Evolutionary conservation across 2,329 filamentous ascomycete genomes (phyloP).

Genomic region (Calonectria pseudoreteaudii): DNA sequence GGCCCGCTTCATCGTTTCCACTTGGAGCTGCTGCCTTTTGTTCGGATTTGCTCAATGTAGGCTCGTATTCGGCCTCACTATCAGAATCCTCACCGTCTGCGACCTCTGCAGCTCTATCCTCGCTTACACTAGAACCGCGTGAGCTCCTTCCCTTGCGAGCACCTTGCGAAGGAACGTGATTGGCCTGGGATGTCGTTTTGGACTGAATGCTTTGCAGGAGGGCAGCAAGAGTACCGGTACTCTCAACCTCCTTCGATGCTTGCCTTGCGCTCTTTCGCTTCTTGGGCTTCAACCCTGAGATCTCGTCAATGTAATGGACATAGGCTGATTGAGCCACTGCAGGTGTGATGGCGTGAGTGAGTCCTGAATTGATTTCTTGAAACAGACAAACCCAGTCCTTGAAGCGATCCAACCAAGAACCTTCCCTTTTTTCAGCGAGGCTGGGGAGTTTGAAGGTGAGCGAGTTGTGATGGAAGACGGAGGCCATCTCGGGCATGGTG

Average conservation of each 20-base stretch:
- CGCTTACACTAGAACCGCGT: constrained; percentile 36
- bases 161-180: constrained; percentile 10
- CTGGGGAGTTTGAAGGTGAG: constrained; percentile 44
- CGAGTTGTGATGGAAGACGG: constrained; percentile 34
- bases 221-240: constrained; percentile 38
- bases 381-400: constrained; percentile 50
- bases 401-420: constrained; percentile 51
- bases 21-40: constrained; percentile 14
- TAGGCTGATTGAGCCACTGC: constrained; percentile 42
- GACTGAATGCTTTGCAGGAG: constrained; percentile 35
- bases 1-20: constrained; percentile 15
- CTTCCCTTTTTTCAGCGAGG: constrained; percentile 41
- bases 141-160: constrained; percentile 30
- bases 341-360: constrained; percentile 38
- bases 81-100: constrained; percentile 34
- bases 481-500: constrained; percentile 35
- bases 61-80: constrained; percentile 44
- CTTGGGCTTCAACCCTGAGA: constrained; percentile 47
- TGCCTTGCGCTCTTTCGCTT: constrained; percentile 47
- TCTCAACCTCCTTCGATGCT: constrained; percentile 42
- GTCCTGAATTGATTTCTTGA: constrained; percentile 40
- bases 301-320: constrained; percentile 45
- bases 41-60: constrained; percentile 30
- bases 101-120: constrained; percentile 25
- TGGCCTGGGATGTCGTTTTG: neutral